Conservation (phyloP, 2,329 filamentous ascomycete genomes). For the Penicillium brasilianum region DNA sequence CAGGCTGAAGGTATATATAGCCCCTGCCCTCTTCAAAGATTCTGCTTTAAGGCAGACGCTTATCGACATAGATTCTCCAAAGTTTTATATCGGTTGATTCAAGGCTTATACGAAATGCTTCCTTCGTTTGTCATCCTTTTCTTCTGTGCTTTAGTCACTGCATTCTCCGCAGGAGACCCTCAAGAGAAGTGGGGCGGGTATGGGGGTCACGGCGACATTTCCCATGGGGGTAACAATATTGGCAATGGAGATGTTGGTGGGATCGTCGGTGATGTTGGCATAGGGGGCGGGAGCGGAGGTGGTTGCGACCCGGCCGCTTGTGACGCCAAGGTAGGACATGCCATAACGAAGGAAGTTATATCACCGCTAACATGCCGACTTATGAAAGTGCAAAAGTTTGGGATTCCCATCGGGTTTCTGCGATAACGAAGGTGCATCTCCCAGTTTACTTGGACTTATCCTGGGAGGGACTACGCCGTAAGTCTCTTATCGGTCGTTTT, state of each 20-base stretch:
- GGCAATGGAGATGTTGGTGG: constrained; percentile 2
- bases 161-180: not conserved
- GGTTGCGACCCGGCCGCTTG: not conserved
- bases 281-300: not conserved
- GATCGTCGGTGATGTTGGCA: not conserved
- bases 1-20: not conserved
- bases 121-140: not conserved
- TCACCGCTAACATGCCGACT: not conserved
- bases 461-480: not conserved
- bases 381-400: constrained; percentile 2
- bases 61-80: not conserved
- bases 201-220: not conserved
- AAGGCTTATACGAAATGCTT: not conserved
- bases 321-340: not conserved
- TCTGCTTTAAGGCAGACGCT: not conserved
- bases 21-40: not conserved
- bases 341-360: not conserved
- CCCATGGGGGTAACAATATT: constrained; percentile 1
- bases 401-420: not conserved
- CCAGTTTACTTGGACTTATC: constrained; percentile 6
- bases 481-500: constrained; percentile 1
- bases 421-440: not conserved
- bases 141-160: not conserved
- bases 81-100: not conserved
- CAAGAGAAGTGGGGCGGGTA: not conserved